Base-by-base conservation (phyloP, 1,284 basidiomycete species). In the Moesziomyces aphidis region DNA sequence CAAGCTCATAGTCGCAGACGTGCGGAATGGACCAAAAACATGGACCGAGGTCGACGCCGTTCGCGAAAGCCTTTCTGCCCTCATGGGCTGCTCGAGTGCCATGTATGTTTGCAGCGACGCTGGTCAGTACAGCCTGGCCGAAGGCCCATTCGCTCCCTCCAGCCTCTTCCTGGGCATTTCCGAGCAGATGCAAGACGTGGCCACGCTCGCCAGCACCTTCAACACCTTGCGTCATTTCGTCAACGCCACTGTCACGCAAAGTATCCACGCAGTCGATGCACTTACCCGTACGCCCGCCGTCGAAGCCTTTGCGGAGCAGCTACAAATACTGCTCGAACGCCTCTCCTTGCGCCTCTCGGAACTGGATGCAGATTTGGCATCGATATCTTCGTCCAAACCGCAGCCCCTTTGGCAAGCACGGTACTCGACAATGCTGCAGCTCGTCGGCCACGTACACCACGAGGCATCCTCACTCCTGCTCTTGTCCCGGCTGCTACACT, bases 291-390 rank as follows among this genome's bases (percentile, higher is more conserved):
- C 70, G 24, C 61, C 71, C 2, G 71, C 67, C 1, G 50, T 67
- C 17, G 67, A 75, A 53, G 73, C 73, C 11, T 70, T 71, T 21
- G 68, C 73, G 10, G 73, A 75, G 22, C 56, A 67, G 44, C 28
- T 75, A 2, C 59, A 62, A 44, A n/a, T 26, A 17, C n/a, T 75
- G 17, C 60, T 75, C 1, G 62, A 75, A 42, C 56, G 67, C 6
- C 24, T 69, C 5, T 17, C 43, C 6, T 23, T 55, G 0, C 43
- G 36, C 1, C 54, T 70, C 0, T 67, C 73, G 17, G 61, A 71
- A 28, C 34, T 61, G 47, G 73, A 75, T 15, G 56, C 60, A 28
- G 73, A 75, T 28, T 36, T 75, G 8, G 49, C 60, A 9, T 50
- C 47, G 1, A 53, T 57, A 31, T 56, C 53, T 10, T 49, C 60